Evolutionary conservation across 2,329 filamentous ascomycete species (phyloP).

Genomic region (Neonectria neomacrospora): DNA sequence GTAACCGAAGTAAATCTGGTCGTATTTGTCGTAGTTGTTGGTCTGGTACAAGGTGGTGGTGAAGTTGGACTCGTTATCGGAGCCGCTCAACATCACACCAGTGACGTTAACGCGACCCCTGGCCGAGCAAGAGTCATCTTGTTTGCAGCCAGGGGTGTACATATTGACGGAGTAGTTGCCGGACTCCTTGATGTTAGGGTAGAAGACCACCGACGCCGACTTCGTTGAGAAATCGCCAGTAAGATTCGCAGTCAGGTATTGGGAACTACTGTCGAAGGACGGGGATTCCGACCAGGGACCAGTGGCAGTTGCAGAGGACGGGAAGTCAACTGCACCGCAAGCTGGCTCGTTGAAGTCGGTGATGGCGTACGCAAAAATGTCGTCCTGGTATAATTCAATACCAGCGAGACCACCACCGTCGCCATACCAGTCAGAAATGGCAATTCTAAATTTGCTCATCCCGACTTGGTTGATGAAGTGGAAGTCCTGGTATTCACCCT

Average conservation of each 20-base stretch:
- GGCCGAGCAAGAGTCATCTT: conserved; percentile 79
- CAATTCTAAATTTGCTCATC: conserved; percentile 87
- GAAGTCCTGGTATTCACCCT: conserved; percentile 85
- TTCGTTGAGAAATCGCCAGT: conserved; percentile 64
- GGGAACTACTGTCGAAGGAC: conserved; percentile 74
- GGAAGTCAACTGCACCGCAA: conserved; percentile 71
- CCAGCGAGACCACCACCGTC: conserved; percentile 84
- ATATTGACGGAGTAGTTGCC: conserved; percentile 93
- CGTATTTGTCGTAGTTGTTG: conserved; percentile 97
- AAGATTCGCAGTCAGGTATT: conserved; percentile 80
- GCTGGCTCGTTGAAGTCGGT: conserved; percentile 88
- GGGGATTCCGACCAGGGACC: conserved; percentile 80
- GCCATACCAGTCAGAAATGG: conserved; percentile 90
- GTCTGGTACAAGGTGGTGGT: conserved; percentile 82
- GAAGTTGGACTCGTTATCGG: conserved; percentile 58
- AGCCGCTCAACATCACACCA: conserved; percentile 70
- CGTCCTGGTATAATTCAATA: conserved; percentile 86
- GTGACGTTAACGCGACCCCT: conserved; percentile 88
- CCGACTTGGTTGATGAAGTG: conserved; percentile 87
- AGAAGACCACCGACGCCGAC: conserved; percentile 78
- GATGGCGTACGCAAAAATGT: conserved; percentile 87
- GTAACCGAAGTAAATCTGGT: conserved; percentile 87
- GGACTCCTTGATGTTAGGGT: conserved; percentile 85
- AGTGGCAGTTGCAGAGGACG: conserved; percentile 74
- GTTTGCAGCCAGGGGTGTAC: conserved; percentile 90